These are phyloP conservation scores for Ganoderma multipileum DNA, from an alignment of 1,284 basidiomycete genomes.

Conservation along the genomic window DNA sequence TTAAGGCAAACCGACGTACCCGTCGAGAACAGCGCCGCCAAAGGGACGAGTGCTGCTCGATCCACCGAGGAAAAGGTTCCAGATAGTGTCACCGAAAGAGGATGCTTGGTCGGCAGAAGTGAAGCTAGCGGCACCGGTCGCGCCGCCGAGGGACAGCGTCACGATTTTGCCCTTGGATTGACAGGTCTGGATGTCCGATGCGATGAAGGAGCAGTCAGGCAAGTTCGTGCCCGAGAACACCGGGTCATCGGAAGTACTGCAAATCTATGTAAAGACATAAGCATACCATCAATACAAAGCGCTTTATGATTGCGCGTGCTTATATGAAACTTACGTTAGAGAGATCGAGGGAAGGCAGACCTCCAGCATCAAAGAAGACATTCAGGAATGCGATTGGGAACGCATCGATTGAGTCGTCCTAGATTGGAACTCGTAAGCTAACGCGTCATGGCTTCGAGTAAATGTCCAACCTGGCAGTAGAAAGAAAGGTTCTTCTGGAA, in stretches of 20 bases:
- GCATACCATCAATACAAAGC: not conserved
- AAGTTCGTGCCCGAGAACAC: constrained; percentile 63
- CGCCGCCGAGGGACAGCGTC: constrained; percentile 70
- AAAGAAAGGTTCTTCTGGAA: constrained; percentile 57
- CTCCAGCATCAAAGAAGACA: constrained; percentile 61
- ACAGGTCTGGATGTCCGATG: constrained; percentile 62
- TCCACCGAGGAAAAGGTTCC: constrained; percentile 73
- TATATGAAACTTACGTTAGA: constrained; percentile 53
- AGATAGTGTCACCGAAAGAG: constrained; percentile 63
- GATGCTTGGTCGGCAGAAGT: constrained; percentile 57
- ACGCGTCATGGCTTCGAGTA: not conserved
- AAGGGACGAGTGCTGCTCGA: constrained; percentile 63
- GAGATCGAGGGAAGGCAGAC: constrained; percentile 64
- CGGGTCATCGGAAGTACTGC: constrained; percentile 48
- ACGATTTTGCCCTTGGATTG: constrained; percentile 71
- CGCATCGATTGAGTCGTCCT: constrained; percentile 58
- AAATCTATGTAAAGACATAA: constrained; percentile 47
- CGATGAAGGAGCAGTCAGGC: constrained; percentile 61
- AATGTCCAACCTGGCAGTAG: constrained; percentile 53
- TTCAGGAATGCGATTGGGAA: constrained; percentile 68
- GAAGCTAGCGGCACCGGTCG: constrained; percentile 59
- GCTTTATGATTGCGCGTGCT: not conserved
- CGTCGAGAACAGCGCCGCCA: constrained; percentile 68
- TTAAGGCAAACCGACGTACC: constrained; percentile 45
- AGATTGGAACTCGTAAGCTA: not conserved